phyloP scores from a whole-genome alignment of 1,139 yeast genomes.

The Yamadazyma pseudoaaseri region DNA sequence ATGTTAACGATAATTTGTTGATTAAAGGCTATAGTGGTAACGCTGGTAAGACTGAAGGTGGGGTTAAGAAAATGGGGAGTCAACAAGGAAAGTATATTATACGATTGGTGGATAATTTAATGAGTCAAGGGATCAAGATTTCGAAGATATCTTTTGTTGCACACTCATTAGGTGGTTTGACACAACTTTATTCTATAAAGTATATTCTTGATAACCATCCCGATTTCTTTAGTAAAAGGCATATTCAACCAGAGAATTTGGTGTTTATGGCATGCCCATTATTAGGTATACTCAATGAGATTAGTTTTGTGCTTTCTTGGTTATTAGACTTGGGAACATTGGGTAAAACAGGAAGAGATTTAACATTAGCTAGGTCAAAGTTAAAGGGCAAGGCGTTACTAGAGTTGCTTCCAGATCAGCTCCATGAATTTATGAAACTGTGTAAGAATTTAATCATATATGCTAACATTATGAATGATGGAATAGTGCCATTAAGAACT shows the following conservation, averaged over 20 bases:
- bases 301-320: conserved; percentile 81
- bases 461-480: conserved; percentile 85
- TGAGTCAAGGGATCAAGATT: conserved; percentile 32
- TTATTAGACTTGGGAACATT: conserved; percentile 84
- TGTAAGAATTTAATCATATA: conserved; percentile 72
- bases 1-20: conserved; percentile 61
- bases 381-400: conserved; percentile 57
- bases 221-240: conserved; percentile 56
- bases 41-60: conserved; percentile 86
- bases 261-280: conserved; percentile 85
- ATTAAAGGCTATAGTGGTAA: conserved; percentile 83
- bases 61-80: conserved; percentile 78
- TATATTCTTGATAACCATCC: conserved; percentile 56
- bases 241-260: conserved; percentile 63
- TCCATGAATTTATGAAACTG: conserved; percentile 59
- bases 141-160: conserved; percentile 79
- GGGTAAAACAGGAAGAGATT: conserved; percentile 90
- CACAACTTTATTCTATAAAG: conserved; percentile 88
- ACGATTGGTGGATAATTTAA: conserved; percentile 41
- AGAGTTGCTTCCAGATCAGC: conserved; percentile 74
- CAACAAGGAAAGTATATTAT: conserved; percentile 72
- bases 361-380: conserved; percentile 52
- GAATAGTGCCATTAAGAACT: conserved; percentile 82
- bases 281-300: conserved; percentile 78
- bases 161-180: conserved; percentile 89